Evolutionary conservation across 2,329 filamentous ascomycete genomes (phyloP).

Genomic region (Beauveria sp.): DNA sequence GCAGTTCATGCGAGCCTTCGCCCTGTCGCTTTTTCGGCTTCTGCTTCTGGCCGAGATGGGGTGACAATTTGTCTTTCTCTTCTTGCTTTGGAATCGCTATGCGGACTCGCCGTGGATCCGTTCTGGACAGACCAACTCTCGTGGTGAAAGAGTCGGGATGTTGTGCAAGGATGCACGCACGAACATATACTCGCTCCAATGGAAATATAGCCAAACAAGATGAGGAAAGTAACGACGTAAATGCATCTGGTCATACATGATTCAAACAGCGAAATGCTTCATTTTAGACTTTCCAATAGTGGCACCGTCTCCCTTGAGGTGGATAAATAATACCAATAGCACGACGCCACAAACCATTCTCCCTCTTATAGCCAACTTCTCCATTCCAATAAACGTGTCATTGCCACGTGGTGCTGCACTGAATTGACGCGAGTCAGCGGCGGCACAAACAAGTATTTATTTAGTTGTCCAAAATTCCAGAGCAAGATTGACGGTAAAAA

Average conservation of each 20-base stretch:
- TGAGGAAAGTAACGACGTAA: background rate
- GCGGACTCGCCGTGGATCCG: background rate
- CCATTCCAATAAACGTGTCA: background rate
- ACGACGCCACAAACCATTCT: constrained; percentile 1
- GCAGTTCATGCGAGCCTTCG: background rate
- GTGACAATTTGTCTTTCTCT: background rate
- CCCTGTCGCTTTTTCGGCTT: background rate
- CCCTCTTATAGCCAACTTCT: background rate
- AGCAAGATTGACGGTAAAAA: background rate
- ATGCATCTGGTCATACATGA: background rate
- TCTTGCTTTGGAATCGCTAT: background rate
- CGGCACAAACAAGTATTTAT: background rate
- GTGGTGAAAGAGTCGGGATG: background rate
- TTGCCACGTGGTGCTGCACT: background rate
- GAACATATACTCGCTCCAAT: background rate
- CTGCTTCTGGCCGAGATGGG: background rate
- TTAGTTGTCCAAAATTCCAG: background rate
- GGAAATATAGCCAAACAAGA: background rate
- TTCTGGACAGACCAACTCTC: background rate
- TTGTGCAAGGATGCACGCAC: background rate
- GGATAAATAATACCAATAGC: constrained; percentile 9
- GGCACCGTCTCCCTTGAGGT: constrained; percentile 3
- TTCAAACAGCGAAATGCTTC: background rate
- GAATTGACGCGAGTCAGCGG: background rate
- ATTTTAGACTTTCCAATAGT: background rate